Evolutionary conservation across 2,329 filamentous ascomycete genomes (phyloP), one percentile per base, ranked within the genome.

Genomic region (Colletotrichum sublineola): DNA sequence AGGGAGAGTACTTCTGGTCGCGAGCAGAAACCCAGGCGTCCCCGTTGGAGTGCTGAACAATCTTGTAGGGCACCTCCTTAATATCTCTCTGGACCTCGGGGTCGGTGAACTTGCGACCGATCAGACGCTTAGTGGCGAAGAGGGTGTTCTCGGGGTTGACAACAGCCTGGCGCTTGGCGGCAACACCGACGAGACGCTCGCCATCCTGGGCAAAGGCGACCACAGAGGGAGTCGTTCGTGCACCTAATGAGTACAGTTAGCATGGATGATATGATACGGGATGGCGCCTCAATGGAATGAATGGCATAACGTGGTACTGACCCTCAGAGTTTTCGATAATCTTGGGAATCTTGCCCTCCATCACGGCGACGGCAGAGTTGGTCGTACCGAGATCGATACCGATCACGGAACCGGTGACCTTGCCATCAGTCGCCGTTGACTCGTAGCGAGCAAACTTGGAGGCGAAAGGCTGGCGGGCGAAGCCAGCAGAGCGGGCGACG

Each of bases 321-420:
- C 94, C 95, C 89, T 98, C 96, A 38, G 95, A 88, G 90, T 98
- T 98, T 86, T 98, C 96, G 83, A 98, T 98, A 83, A 98, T 98
- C 86, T 92, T 94, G 79, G 96, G 94, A 69, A 89, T 86, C 89
- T 97, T 97, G 85, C 96, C 96, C 89, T 98, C 96, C 95, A 98
- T 97, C 76, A 98, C 88, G 80, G 95, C 96, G 74, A 98, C 96
- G 69, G 96, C 96, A 74, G 96, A 98, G 91, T 98, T 98, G 79
- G 96, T 98, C 82, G 96, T 98, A 82, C 96, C 96, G 81, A 98
- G 87, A 89, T 98, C 96, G 83, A 98, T 98, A 92, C 96, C 96
- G 81, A 98, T 98, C 84, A 98, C 96, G 80, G 94, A 87, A 81
- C 96, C 96, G 87, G 96, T 94, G 74, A 98, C 94, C 91, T 98